Base-by-base conservation (phyloP, 2,329 filamentous ascomycete genomes). In the Zasmidium angulare region DNA sequence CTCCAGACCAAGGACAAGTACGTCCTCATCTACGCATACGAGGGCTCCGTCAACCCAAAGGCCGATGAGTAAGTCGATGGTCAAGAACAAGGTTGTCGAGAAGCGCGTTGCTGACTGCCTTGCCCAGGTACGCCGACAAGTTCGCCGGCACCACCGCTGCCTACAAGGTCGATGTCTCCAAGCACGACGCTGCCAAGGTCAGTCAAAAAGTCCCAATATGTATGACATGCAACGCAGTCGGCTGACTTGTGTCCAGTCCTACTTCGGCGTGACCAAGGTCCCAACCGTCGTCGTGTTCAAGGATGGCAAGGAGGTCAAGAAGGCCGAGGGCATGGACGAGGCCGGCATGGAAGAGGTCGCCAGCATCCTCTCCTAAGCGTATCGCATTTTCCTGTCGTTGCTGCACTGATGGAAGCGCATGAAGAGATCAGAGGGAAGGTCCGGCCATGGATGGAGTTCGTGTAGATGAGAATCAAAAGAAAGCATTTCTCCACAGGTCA, bases 11-110 rank as follows among this genome's bases (percentile, higher is more conserved):
- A 67, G 61, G 71, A 62, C 63, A 70, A 71, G 53, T 71, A 69
- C 55, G 71, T 72, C 57, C 65, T 73, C 60, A 68, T 73, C 63
- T 68, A 70, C 63, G 66, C 63, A 46, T 68, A 73, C 66, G 66
- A 69, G 53, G 66, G 65, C 53, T 56, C 61, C 2, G 54, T 69
- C 29, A 63, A 63, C 2, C 43, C 62, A 6, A 59, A 64, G 17
- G 71, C 71, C n/a, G 66, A 69, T 31, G 67, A 70, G 71, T 73
- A 64, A 58, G 68, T 22, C 7, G 11, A 12, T 9, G 20, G 1
- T 21, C 40, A 7, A 17, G 3, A 4, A 17, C n/a, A 20, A 2
- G 31, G 14, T 17, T 26, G 14, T 20, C 11, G 26, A 29, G 11
- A 29, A 6, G 26, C 23, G 20, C 7, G 22, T 43, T 36, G 14